Conservation (phyloP, 2,329 filamentous ascomycete genomes). For the Alternaria brassicae region DNA sequence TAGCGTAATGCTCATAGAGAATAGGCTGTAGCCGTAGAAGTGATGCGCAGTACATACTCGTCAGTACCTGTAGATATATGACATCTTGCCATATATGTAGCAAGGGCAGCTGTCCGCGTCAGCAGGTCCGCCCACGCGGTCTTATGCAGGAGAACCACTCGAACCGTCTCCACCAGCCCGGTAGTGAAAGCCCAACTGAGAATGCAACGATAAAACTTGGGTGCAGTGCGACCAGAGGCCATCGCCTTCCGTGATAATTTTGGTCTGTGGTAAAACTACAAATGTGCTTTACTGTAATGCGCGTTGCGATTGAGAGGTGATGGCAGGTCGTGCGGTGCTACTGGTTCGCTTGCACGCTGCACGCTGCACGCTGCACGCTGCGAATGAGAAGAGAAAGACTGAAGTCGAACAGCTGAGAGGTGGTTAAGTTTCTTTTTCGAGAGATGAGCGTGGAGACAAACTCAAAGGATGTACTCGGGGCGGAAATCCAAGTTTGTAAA, state of each 20-base stretch:
- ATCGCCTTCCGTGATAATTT: constrained; percentile 14
- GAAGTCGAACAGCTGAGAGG: constrained; percentile 21
- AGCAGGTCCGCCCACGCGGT: constrained; percentile 30
- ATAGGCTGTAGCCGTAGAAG: background rate
- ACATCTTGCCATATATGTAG: constrained; percentile 8
- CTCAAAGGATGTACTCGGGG: constrained; percentile 26
- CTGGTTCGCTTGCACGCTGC: constrained; percentile 41
- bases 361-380: too few species aligned
- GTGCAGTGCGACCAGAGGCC: constrained; percentile 22
- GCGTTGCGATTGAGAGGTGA: constrained; percentile 35
- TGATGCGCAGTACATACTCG: background rate
- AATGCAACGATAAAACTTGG: constrained; percentile 10
- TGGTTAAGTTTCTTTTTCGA: constrained; percentile 12
- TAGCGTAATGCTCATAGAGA: constrained; percentile 3
- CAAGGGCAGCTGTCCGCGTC: constrained; percentile 30
- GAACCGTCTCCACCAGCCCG: constrained; percentile 21
- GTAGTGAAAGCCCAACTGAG: constrained; percentile 25
- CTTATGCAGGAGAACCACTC: constrained; percentile 30
- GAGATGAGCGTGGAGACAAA: constrained; percentile 20
- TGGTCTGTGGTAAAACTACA: constrained; percentile 17
- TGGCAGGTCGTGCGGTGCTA: constrained; percentile 30
- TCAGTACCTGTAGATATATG: background rate
- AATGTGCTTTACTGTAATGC: constrained; percentile 28
- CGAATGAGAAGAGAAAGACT: constrained; percentile 33
- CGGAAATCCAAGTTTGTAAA: background rate